A percentile compares a stretch with the other conserved stretches of the same genome.
phyloP scores from a whole-genome alignment of 2,329 filamentous ascomycete genomes.

The Pezicula carpinea region DNA sequence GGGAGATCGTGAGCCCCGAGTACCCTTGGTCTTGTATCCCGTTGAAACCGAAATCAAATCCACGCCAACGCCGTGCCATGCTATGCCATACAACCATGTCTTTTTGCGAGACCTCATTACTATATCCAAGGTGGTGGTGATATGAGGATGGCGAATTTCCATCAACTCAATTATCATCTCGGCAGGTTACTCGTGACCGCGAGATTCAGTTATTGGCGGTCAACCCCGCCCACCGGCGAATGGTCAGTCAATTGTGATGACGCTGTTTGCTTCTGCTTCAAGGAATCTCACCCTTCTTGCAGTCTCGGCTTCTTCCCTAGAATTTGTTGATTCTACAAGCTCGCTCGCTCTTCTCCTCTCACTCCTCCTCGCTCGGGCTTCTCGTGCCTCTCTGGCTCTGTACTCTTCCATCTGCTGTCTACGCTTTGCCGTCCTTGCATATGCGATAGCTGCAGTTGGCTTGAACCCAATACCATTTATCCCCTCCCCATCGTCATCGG shows the following conservation, averaged over 20 bases:
- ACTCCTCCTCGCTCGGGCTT: constrained; percentile 53
- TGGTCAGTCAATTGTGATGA: constrained; percentile 12
- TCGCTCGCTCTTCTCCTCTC: constrained; percentile 39
- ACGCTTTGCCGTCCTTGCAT: constrained; percentile 51
- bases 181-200: too few relatives aligned
- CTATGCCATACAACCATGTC: background rate
- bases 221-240: background rate
- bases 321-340: background rate
- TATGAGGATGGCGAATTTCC: too few relatives aligned
- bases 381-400: constrained; percentile 54
- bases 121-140: too few relatives aligned
- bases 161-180: too few relatives aligned
- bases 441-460: constrained; percentile 56
- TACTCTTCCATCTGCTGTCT: constrained; percentile 60
- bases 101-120: background rate
- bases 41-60: background rate
- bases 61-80: background rate
- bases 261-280: constrained; percentile 13
- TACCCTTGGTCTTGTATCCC: background rate
- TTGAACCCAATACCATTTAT: constrained; percentile 66
- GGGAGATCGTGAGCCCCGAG: background rate
- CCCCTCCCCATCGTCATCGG: constrained; percentile 62
- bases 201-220: too few relatives aligned
- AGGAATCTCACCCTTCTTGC: constrained; percentile 26
- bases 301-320: constrained; percentile 16